phyloP scores from a whole-genome alignment of 1,284 basidiomycete species.

The Grifola frondosa region DNA sequence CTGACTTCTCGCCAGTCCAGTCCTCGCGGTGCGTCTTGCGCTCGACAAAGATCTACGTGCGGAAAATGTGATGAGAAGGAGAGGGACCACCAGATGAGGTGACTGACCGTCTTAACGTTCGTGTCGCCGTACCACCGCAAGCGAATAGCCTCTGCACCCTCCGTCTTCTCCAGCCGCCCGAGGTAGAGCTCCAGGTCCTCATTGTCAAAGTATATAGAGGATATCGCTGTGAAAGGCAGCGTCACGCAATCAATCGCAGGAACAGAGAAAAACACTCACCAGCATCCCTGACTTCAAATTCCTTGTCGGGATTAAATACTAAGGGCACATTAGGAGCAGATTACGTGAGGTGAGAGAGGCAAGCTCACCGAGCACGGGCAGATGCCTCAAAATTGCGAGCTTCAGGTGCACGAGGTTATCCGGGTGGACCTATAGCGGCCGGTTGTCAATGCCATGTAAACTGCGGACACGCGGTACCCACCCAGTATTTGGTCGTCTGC shows the following conservation, averaged over 20 bases:
- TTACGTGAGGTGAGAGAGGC: not conserved
- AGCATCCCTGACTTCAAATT: conserved; percentile 87
- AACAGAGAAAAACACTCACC: conserved; percentile 43
- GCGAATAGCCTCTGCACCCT: conserved; percentile 96
- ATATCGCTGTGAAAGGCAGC: conserved; percentile 58
- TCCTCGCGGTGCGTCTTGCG: conserved; percentile 99
- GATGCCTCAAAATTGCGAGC: conserved; percentile 88
- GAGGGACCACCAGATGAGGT: not conserved
- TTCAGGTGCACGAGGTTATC: conserved; percentile 97
- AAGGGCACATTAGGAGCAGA: conserved; percentile 13
- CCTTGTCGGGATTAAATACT: conserved; percentile 97
- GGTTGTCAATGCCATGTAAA: conserved; percentile 1
- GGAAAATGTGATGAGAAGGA: conserved; percentile 2
- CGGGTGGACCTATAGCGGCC: conserved; percentile 70
- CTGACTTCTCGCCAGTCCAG: conserved; percentile 99
- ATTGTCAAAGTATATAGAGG: conserved; percentile 92
- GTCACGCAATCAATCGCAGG: not conserved
- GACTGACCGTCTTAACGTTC: conserved; percentile 69
- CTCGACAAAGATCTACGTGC: conserved; percentile 88
- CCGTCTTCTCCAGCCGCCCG: conserved; percentile 96
- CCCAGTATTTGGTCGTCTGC: conserved; percentile 99
- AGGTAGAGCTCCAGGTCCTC: conserved; percentile 98
- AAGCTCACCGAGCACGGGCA: conserved; percentile 82
- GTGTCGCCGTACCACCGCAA: conserved; percentile 98
- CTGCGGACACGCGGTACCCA: conserved; percentile 33